Percentiles rank a stretch among this genome's conserved stretches.
Conservation (phyloP, 352 stramenopile species). For the Phytophthora boehmeriae region DNA sequence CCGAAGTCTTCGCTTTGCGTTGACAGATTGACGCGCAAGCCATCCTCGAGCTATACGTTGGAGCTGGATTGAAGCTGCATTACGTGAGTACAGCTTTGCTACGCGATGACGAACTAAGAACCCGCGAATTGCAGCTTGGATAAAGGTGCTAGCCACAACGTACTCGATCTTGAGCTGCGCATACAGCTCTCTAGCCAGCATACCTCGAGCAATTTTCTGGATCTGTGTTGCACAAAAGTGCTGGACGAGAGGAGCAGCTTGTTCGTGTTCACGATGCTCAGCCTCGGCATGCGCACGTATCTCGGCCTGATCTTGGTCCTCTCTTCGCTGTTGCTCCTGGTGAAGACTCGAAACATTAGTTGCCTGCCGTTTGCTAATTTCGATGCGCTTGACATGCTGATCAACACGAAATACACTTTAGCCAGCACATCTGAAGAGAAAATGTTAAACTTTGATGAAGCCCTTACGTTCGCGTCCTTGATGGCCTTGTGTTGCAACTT, state of each 20-base stretch:
- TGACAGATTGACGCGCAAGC: constrained; percentile 46
- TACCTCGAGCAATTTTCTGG: constrained; percentile 74
- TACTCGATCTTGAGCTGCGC: constrained; percentile 68
- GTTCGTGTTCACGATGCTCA: constrained; percentile 19
- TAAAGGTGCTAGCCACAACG: constrained; percentile 76
- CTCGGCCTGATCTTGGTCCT: constrained; percentile 31
- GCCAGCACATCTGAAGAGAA: neutral
- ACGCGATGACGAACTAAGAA: constrained; percentile 71
- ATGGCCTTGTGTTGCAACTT: constrained; percentile 61
- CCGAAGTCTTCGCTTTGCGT: constrained; percentile 21
- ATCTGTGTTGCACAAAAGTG: constrained; percentile 81
- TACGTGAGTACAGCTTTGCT: constrained; percentile 69
- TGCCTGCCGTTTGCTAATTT: constrained; percentile 3
- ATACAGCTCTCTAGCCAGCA: constrained; percentile 65
- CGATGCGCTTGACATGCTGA: constrained; percentile 31
- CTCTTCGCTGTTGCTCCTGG: constrained; percentile 32
- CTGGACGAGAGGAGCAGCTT: constrained; percentile 45
- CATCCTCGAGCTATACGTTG: constrained; percentile 64
- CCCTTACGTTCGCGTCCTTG: constrained; percentile 43
- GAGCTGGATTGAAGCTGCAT: constrained; percentile 58
- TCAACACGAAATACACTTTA: constrained; percentile 1
- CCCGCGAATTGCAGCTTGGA: constrained; percentile 72
- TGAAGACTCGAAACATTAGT: constrained; percentile 23
- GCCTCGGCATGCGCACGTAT: constrained; percentile 7
- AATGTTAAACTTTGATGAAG: neutral